Conservation (phyloP, 306 rosid genomes). For the Crotalaria pallida region DNA sequence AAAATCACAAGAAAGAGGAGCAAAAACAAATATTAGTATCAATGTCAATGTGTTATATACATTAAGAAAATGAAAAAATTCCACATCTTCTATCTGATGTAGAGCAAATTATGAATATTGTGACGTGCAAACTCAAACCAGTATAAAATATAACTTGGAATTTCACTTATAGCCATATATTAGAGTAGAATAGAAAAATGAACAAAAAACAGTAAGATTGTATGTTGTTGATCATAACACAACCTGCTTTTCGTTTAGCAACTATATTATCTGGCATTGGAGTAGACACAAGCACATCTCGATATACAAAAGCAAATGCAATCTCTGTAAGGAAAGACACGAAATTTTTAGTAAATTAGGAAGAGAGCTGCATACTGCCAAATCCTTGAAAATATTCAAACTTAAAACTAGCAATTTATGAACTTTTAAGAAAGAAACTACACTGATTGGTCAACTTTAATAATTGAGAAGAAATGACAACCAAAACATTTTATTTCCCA, state of each 20-base stretch:
- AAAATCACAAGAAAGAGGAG: background rate
- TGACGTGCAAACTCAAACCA: background rate
- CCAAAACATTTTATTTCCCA: background rate
- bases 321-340: constrained; percentile 37
- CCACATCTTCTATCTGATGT: background rate
- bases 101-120: background rate
- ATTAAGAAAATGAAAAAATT: background rate
- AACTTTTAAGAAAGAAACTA: background rate
- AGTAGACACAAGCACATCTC: constrained; percentile 50
- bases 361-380: background rate
- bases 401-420: constrained; percentile 2
- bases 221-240: background rate
- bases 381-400: constrained; percentile 9
- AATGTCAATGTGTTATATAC: background rate
- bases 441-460: background rate
- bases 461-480: background rate
- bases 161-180: background rate
- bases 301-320: constrained; percentile 80
- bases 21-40: background rate
- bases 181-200: constrained; percentile 8
- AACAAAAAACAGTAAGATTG: background rate
- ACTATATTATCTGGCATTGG: constrained; percentile 35
- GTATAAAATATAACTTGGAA: background rate
- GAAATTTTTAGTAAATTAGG: constrained; percentile 8
- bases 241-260: constrained; percentile 88